Conservation (phyloP, 2,329 filamentous ascomycete species). For the Pseudogymnoascus sp. region DNA sequence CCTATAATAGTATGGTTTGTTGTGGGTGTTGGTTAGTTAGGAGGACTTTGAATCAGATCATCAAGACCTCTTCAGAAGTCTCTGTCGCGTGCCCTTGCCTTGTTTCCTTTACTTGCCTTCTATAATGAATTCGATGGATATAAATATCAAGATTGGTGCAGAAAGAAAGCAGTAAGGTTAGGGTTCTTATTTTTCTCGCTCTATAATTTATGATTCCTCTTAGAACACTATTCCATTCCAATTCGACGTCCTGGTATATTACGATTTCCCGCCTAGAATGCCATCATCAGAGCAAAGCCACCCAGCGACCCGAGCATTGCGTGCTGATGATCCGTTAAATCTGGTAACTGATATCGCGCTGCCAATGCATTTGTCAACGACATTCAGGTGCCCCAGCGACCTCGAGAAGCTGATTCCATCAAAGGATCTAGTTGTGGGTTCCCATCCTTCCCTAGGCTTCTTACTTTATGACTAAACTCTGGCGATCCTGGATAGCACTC, state of each 20-base stretch:
- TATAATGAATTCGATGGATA: no score
- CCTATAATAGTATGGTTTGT: no score
- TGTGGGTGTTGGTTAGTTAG: no score
- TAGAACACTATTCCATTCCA: neutral
- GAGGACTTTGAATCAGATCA: no score
- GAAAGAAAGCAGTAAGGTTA: neutral
- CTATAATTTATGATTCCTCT: neutral
- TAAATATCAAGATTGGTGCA: neutral
- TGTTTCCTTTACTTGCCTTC: no score
- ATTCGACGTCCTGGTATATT: neutral
- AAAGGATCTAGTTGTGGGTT: conserved; percentile 50
- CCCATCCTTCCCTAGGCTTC: neutral
- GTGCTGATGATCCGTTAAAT: conserved; percentile 74
- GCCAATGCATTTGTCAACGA: conserved; percentile 84
- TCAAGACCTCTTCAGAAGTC: no score
- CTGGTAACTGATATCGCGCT: conserved; percentile 74
- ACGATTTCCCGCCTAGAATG: neutral
- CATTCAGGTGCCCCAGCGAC: conserved; percentile 74
- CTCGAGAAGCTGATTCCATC: conserved; percentile 54
- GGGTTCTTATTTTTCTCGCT: neutral
- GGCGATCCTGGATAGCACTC: neutral
- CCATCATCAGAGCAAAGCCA: neutral
- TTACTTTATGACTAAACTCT: neutral
- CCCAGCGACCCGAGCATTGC: conserved; percentile 36
- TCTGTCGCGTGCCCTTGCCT: no score